These are phyloP conservation scores for Theileria orientalis DNA, from an alignment of 169 alveolate genomes.

Conservation along the genomic window DNA sequence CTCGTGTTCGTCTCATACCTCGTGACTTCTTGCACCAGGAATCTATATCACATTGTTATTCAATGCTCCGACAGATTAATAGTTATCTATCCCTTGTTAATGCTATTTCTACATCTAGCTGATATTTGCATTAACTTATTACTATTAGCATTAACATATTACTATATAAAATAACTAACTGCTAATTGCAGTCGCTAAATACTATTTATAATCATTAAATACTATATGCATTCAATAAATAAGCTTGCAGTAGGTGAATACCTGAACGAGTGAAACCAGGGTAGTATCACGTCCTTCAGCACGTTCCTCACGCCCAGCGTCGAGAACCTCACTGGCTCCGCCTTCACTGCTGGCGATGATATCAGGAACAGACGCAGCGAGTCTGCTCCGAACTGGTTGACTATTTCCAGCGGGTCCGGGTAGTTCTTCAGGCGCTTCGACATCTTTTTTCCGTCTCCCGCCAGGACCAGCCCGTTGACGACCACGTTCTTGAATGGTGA, in stretches of 20 bases:
- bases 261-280: constrained; percentile 96
- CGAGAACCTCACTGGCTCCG: constrained; percentile 91
- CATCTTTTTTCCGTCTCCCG: constrained; percentile 97
- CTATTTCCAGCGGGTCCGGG: constrained; percentile 92
- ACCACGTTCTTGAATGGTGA: constrained; percentile 94
- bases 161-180: too few relatives aligned
- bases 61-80: neutral
- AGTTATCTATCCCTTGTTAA: neutral
- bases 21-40: constrained; percentile 91
- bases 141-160: too few relatives aligned
- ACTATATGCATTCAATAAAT: too few relatives aligned
- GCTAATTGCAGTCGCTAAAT: too few relatives aligned
- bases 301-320: constrained; percentile 92
- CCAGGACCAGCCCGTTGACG: constrained; percentile 94
- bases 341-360: constrained; percentile 96
- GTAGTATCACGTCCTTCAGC: constrained; percentile 94
- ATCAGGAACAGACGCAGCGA: constrained; percentile 92
- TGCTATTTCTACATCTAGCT: too few relatives aligned
- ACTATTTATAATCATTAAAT: too few relatives aligned
- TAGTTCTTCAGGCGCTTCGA: constrained; percentile 95
- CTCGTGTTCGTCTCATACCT: constrained; percentile 86
- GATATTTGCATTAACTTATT: too few relatives aligned
- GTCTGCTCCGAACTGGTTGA: constrained; percentile 92
- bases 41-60: too few relatives aligned
- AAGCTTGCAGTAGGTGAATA: too few relatives aligned